Conservation (phyloP, 257 asterid genomes). For the Solanum chiquidenum region DNA sequence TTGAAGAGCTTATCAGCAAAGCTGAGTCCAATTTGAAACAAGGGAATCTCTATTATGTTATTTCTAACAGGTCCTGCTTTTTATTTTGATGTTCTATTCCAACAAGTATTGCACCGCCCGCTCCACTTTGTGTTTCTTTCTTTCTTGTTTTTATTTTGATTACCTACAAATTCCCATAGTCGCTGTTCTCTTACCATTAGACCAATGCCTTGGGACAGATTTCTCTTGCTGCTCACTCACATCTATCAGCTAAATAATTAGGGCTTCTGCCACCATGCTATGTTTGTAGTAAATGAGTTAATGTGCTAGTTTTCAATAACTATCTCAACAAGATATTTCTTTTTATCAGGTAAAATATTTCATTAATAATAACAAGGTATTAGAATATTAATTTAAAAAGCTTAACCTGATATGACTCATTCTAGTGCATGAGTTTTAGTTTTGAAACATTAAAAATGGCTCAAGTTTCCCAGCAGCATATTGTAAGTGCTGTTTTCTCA, state of each 20-base stretch:
- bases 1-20: conserved; percentile 44
- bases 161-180: not conserved
- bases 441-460: not conserved
- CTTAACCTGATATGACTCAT: not conserved
- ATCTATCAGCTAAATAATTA: not conserved
- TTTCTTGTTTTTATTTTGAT: not conserved
- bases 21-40: conserved; percentile 70
- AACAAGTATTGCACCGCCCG: not conserved
- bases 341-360: not conserved
- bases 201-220: not conserved
- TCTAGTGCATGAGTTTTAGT: not conserved
- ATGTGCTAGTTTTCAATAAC: not conserved
- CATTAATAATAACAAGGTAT: not conserved
- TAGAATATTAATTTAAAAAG: not conserved
- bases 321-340: not conserved
- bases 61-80: conserved; percentile 48
- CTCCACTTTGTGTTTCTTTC: not conserved
- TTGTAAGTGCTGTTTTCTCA: not conserved
- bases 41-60: conserved; percentile 60
- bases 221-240: not conserved
- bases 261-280: not conserved
- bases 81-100: not conserved
- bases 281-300: not conserved
- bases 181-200: not conserved
- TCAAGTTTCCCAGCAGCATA: not conserved